A percentile compares a stretch with the other conserved stretches of the same genome.
phyloP scores from a whole-genome alignment of 2,329 filamentous ascomycete genomes.

The Setomelanomma holmii region DNA sequence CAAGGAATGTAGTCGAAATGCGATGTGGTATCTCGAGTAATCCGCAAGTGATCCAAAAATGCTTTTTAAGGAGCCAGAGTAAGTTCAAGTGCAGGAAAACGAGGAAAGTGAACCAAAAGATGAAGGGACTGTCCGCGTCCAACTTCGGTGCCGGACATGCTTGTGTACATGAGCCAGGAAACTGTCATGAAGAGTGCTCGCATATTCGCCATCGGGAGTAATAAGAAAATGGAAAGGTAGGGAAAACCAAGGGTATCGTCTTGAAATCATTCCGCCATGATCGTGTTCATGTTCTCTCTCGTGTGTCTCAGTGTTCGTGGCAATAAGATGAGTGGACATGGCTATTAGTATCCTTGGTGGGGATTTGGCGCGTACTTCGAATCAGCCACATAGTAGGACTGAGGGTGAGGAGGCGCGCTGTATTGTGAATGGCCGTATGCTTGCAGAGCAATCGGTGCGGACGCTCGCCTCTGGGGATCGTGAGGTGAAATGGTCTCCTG shows the following conservation, averaged over 20 bases:
- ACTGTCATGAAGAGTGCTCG: background rate
- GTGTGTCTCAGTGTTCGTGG: background rate
- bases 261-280: background rate
- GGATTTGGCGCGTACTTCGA: conserved; percentile 17
- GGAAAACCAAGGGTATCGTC: background rate
- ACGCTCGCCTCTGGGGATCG: conserved; percentile 38
- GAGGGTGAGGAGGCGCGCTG: conserved; percentile 28
- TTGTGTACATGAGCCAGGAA: no score
- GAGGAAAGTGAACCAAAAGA: background rate
- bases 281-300: background rate
- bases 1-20: background rate
- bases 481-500: conserved; percentile 21
- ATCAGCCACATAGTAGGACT: conserved; percentile 40
- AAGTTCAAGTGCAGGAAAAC: background rate
- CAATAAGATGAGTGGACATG: background rate
- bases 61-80: background rate
- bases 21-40: background rate
- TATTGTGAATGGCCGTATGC: conserved; percentile 32
- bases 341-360: conserved; percentile 14
- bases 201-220: background rate
- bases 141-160: no score
- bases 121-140: no score
- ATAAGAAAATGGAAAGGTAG: background rate
- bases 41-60: background rate
- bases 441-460: conserved; percentile 39